Evolutionary conservation across 2,329 filamentous ascomycete species (phyloP).

Genomic region (Chaetomium olivaceum): DNA sequence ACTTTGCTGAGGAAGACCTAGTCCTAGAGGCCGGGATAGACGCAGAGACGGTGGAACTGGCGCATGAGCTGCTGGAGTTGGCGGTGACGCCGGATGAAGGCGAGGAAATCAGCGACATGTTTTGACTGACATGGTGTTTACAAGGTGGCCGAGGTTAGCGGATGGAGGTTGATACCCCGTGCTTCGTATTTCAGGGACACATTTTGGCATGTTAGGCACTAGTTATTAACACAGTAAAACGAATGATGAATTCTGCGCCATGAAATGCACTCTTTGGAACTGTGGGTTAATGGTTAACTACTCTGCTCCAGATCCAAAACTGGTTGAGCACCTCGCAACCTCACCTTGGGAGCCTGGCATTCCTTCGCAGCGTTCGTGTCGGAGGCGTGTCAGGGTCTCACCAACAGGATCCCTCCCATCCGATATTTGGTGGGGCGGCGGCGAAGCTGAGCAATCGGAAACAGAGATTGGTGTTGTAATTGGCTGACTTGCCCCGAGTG

Average conservation of each 20-base stretch:
- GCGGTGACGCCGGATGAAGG: slow-evolving; percentile 74
- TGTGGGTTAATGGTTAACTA: too few relatives aligned
- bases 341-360: too few relatives aligned
- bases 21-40: slow-evolving; percentile 77
- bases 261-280: too few relatives aligned
- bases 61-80: slow-evolving; percentile 78
- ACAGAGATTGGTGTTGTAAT: neutral
- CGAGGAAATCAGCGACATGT: slow-evolving; percentile 44
- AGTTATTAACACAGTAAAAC: neutral
- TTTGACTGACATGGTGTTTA: slow-evolving; percentile 35
- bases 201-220: too few relatives aligned
- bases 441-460: neutral
- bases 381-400: neutral
- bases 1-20: slow-evolving; percentile 76
- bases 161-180: slow-evolving; percentile 1
- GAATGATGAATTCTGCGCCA: too few relatives aligned
- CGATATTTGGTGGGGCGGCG: neutral
- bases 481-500: neutral
- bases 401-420: neutral
- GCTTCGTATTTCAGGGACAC: neutral
- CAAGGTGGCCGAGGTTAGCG: neutral
- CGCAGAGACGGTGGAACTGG: slow-evolving; percentile 75
- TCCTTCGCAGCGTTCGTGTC: too few relatives aligned
- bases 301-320: too few relatives aligned
- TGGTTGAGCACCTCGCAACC: too few relatives aligned